These are phyloP conservation scores for Saturnispora besseyi DNA, from an alignment of 805 yeast genomes.

Conservation along the genomic window DNA sequence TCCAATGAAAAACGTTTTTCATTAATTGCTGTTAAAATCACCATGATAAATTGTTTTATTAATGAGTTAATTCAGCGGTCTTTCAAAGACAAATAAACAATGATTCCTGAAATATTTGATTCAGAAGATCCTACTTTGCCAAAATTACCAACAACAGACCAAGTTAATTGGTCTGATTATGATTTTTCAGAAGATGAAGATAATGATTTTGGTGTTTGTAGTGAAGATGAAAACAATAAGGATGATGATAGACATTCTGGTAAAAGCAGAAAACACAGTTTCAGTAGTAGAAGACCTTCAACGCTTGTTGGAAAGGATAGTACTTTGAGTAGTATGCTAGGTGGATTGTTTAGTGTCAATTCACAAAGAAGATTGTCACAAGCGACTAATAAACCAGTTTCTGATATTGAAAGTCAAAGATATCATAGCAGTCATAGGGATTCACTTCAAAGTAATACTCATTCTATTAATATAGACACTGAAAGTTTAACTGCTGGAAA, in stretches of 20 bases:
- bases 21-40: too few relatives aligned
- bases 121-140: slow-evolving; percentile 36
- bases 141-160: slow-evolving; percentile 28
- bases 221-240: background rate
- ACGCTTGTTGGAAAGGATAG: background rate
- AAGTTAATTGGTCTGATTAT: slow-evolving; percentile 25
- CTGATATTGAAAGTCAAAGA: slow-evolving; percentile 1
- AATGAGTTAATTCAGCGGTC: too few relatives aligned
- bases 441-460: background rate
- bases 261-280: background rate
- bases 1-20: background rate
- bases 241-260: background rate
- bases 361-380: background rate
- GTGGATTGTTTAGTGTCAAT: background rate
- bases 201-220: background rate
- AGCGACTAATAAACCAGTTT: background rate
- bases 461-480: background rate
- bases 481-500: background rate
- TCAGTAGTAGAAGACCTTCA: background rate
- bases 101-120: slow-evolving; percentile 25
- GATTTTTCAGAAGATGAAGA: slow-evolving; percentile 13
- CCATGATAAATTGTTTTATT: too few relatives aligned
- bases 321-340: background rate
- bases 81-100: background rate
- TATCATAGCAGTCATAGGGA: background rate